Evolutionary conservation across 208 protist genomes (phyloP), one percentile per base, ranked within the genome.

Genomic region (Balamuthia mandrillaris): DNA sequence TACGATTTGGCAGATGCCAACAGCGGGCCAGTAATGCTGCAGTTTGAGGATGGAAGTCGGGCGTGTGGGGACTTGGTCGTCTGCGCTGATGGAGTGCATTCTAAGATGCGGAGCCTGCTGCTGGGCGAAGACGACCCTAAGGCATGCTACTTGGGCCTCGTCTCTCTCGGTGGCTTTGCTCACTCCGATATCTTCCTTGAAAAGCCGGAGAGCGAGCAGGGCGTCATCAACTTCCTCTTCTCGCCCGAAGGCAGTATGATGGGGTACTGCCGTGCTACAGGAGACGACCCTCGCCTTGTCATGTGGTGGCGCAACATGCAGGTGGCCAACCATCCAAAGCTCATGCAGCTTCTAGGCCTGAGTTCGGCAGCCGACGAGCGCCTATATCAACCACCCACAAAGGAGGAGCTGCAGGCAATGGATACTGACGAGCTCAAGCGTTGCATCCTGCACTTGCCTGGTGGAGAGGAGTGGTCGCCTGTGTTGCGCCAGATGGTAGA

Each of bases 271-370:
- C 65, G 65, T 2, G 41, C 41, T 3, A 16, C 29, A 18, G 9
- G 2, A 7, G 39, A 47, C 41, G 41, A 75, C n/a, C 65, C 65
- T 7, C 65, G 65, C 24, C 2, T 52, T n/a, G 65, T 52, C n/a
- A 35, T 74, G 65, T 75, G 65, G 65, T 75, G 65, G 65, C 65
- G 65, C 41, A 75, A 75, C 65, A 75, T 51, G 39, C 7, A 75
- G 2, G 41, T 51, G 37, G 18, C 2, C n/a, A 44, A 74, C 52
- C 14, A 52, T 18, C 47, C 47, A 18, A 6, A n/a, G n/a, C n/a
- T n/a, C n/a, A n/a, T n/a, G n/a, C n/a, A n/a, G n/a, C n/a, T n/a
- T n/a, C n/a, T n/a, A n/a, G n/a, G n/a, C n/a, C n/a, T n/a, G n/a
- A n/a, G n/a, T n/a, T n/a, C n/a, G n/a, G n/a, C 5, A 24, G 27